phyloP scores from a whole-genome alignment of 768 basidiomycete species.

The Antrodiella citrinella region DNA sequence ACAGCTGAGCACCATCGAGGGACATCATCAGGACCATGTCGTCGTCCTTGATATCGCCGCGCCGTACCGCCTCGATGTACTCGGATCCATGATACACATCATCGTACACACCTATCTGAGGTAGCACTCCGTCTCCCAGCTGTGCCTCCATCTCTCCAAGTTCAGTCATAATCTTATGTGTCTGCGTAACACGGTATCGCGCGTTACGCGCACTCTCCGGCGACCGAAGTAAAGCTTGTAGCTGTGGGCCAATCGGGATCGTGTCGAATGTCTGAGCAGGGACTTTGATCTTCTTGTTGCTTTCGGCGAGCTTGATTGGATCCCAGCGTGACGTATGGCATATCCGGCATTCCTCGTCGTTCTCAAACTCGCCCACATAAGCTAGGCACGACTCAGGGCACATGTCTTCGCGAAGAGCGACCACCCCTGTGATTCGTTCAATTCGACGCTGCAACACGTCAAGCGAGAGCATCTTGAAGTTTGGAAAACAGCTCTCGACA shows the following conservation, averaged over 20 bases:
- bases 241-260: constrained; percentile 13
- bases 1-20: constrained; percentile 18
- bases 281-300: constrained; percentile 1
- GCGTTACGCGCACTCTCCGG: constrained; percentile 8
- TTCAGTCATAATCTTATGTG: constrained; percentile 3
- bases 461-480: constrained; percentile 7
- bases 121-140: not conserved
- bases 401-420: constrained; percentile 8
- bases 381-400: constrained; percentile 10
- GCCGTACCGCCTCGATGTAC: constrained; percentile 9
- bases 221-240: constrained; percentile 13
- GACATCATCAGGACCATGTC: constrained; percentile 10
- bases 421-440: constrained; percentile 8
- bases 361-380: constrained; percentile 8
- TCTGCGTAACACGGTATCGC: constrained; percentile 5
- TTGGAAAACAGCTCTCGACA: constrained; percentile 10
- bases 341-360: constrained; percentile 9
- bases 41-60: constrained; percentile 9
- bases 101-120: not conserved
- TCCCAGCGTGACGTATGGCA: constrained; percentile 13
- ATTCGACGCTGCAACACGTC: constrained; percentile 8
- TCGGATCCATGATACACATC: constrained; percentile 11
- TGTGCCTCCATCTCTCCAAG: not conserved
- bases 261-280: constrained; percentile 12
- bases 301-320: not conserved